Percentiles rank a stretch among this genome's conserved stretches.
Conservation (phyloP, 2,329 filamentous ascomycete species). For the Fusarium kyushuense region DNA sequence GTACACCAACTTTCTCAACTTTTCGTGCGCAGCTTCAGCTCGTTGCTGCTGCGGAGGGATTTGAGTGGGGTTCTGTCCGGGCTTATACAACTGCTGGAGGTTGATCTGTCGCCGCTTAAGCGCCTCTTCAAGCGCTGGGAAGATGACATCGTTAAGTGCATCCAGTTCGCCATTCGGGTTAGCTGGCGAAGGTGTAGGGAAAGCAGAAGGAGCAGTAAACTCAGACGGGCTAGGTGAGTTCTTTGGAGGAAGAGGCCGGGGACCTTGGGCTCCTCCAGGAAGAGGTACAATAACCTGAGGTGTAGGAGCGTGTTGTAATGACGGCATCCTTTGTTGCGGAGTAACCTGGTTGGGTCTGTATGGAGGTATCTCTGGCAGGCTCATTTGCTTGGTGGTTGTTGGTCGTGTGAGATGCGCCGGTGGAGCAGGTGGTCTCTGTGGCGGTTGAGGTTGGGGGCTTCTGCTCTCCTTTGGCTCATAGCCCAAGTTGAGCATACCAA, state of each 20-base stretch:
- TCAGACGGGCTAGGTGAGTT: conserved; percentile 51
- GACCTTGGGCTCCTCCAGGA: conserved; percentile 38
- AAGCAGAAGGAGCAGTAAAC: conserved; percentile 59
- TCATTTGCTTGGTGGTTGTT: conserved; percentile 58
- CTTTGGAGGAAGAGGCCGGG: conserved; percentile 48
- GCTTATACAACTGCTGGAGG: conserved; percentile 65
- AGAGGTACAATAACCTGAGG: conserved; percentile 40
- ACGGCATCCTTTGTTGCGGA: conserved; percentile 47
- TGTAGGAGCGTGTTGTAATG: conserved; percentile 45
- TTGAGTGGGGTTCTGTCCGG: conserved; percentile 54
- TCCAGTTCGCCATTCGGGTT: conserved; percentile 79
- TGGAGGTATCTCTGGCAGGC: conserved; percentile 67
- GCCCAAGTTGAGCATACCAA: conserved; percentile 66
- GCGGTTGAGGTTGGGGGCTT: conserved; percentile 26
- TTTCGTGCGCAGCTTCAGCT: conserved; percentile 80
- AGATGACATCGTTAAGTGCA: conserved; percentile 88
- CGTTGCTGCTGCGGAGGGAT: conserved; percentile 75
- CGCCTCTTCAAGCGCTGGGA: conserved; percentile 91
- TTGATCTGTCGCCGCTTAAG: conserved; percentile 81
- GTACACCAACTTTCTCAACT: conserved; percentile 81
- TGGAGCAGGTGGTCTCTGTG: conserved; percentile 49
- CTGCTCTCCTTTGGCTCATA: conserved; percentile 38
- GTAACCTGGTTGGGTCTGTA: conserved; percentile 59
- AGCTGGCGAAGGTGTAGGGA: conserved; percentile 67
- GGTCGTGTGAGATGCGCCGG: conserved; percentile 53